Conservation (phyloP, 1,139 yeast species). For the Suhomyces coccinellae region DNA sequence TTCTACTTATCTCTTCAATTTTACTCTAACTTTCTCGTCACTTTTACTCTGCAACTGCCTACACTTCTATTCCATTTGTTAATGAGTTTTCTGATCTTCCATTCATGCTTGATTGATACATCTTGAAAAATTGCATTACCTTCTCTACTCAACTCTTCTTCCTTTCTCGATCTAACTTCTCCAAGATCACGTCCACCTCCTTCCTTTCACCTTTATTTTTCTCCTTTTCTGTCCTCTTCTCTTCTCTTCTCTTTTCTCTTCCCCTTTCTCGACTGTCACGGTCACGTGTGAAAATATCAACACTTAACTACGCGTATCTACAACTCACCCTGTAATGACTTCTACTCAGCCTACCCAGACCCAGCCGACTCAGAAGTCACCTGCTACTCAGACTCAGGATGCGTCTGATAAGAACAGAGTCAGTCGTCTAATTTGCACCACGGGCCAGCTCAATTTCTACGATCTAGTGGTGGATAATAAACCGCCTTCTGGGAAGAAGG, state of each 20-base stretch:
- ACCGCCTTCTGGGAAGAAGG: constrained; percentile 31
- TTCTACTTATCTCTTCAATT: no score
- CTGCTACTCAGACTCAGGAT: constrained; percentile 35
- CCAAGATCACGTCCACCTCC: not conserved
- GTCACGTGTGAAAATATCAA: not conserved
- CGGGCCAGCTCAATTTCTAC: constrained; percentile 54
- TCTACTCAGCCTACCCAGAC: constrained; percentile 57
- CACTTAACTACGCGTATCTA: not conserved
- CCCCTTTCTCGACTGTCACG: not conserved
- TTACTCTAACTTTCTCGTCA: no score
- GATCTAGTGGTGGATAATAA: constrained; percentile 37
- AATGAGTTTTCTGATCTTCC: no score
- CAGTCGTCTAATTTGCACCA: constrained; percentile 63
- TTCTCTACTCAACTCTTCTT: no score
- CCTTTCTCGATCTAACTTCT: no score
- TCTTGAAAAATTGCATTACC: no score
- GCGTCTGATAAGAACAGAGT: constrained; percentile 30
- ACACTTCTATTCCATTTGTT: no score
- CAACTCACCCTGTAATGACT: constrained; percentile 4
- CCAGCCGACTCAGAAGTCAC: constrained; percentile 66
- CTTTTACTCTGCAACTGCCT: no score
- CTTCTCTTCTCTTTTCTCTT: not conserved
- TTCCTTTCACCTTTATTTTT: not conserved
- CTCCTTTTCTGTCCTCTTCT: not conserved
- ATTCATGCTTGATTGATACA: no score